Evolutionary conservation across 2,329 filamentous ascomycete genomes (phyloP).

Genomic region (Penicillium hordei): DNA sequence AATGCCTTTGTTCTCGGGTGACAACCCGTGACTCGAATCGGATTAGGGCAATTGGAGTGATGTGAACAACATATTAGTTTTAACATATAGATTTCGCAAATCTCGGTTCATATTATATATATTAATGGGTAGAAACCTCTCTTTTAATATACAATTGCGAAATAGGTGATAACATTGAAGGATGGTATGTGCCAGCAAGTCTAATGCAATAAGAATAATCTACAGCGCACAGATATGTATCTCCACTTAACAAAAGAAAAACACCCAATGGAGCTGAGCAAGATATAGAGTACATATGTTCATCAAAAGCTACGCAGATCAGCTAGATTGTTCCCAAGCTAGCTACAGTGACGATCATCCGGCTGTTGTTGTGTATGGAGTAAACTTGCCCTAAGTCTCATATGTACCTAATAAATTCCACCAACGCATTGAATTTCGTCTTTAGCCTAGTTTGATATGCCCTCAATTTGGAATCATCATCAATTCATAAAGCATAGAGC

Average conservation of each 20-base stretch:
- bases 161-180: neutral
- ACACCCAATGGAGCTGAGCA: neutral
- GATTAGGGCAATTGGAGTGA: neutral
- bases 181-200: neutral
- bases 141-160: neutral
- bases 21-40: neutral
- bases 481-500: neutral
- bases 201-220: neutral
- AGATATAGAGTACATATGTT: neutral
- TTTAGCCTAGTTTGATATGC: neutral
- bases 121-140: neutral
- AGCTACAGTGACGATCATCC: neutral
- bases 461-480: neutral
- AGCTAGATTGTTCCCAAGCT: neutral
- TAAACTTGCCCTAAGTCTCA: neutral
- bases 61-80: neutral
- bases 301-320: neutral
- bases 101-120: neutral
- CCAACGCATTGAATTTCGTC: neutral
- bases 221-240: neutral
- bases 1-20: neutral
- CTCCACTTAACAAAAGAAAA: neutral
- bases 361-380: neutral
- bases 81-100: neutral
- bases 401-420: neutral